Conservation (phyloP, 2,329 filamentous ascomycete genomes). For the Lanzia echinophila region DNA sequence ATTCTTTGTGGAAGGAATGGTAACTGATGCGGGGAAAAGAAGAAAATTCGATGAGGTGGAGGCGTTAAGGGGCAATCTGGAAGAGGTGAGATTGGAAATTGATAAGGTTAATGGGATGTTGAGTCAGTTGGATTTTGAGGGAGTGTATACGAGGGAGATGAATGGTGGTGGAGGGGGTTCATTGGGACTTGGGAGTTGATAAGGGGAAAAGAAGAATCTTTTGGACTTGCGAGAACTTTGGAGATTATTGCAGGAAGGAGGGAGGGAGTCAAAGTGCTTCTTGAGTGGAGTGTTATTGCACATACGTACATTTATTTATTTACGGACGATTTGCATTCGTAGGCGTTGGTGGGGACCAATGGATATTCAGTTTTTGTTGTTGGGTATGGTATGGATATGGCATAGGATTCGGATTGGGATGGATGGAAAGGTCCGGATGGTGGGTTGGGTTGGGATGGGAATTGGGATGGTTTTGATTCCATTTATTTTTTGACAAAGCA, state of each 20-base stretch:
- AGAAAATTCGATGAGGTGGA: constrained; percentile 64
- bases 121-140: constrained; percentile 43
- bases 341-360: neutral
- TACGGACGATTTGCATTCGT: neutral
- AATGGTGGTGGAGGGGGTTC: constrained; percentile 6
- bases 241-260: too few species aligned
- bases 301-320: neutral
- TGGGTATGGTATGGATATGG: neutral
- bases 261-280: neutral
- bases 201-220: neutral
- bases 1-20: constrained; percentile 66
- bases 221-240: neutral
- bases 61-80: constrained; percentile 55
- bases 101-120: constrained; percentile 54
- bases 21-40: constrained; percentile 59
- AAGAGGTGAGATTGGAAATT: constrained; percentile 60
- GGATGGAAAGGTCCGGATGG: neutral
- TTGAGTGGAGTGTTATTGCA: neutral
- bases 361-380: neutral
- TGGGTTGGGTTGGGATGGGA: neutral
- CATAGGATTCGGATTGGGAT: neutral
- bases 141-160: constrained; percentile 24
- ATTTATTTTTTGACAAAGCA: neutral
- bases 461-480: neutral
- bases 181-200: constrained; percentile 12